Conservation (phyloP, 305 asterid species). For the Lippia alba region DNA sequence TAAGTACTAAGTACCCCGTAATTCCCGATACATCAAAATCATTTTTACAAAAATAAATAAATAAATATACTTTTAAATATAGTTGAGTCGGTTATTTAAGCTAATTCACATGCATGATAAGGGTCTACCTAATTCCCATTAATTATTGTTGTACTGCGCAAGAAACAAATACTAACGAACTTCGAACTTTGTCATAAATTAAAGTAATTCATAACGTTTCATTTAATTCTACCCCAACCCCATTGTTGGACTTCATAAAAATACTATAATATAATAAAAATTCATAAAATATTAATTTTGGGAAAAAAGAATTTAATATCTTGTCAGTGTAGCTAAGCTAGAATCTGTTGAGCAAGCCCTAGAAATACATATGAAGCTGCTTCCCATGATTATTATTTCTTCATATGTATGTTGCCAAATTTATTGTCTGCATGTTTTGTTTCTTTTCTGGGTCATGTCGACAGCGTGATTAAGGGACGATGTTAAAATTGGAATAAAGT, state of each 20-base stretch:
- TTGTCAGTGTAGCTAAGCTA: slow-evolving; percentile 28
- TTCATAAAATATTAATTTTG: slow-evolving; percentile 2
- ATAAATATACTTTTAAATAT: neutral
- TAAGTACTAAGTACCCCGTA: neutral
- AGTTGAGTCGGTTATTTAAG: slow-evolving; percentile 33
- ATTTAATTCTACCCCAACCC: slow-evolving; percentile 30
- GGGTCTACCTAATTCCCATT: slow-evolving; percentile 30
- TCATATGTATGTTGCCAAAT: neutral
- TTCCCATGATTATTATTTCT: slow-evolving; percentile 9
- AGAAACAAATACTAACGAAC: slow-evolving; percentile 8
- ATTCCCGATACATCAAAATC: too few species aligned
- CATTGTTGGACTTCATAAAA: slow-evolving; percentile 7
- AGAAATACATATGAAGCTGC: neutral
- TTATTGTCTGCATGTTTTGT: slow-evolving; percentile 4
- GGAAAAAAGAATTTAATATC: slow-evolving; percentile 22
- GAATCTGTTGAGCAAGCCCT: slow-evolving; percentile 13
- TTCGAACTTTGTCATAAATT: slow-evolving; percentile 21
- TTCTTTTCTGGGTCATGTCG: slow-evolving; percentile 4
- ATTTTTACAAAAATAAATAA: too few species aligned
- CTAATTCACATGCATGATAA: slow-evolving; percentile 18
- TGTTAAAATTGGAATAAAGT: too few species aligned
- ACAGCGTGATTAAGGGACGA: neutral
- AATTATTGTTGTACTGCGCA: neutral
- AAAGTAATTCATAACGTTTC: slow-evolving; percentile 18
- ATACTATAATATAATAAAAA: neutral